phyloP scores from a whole-genome alignment of 352 stramenopile species.

The Phytophthora constricta region DNA sequence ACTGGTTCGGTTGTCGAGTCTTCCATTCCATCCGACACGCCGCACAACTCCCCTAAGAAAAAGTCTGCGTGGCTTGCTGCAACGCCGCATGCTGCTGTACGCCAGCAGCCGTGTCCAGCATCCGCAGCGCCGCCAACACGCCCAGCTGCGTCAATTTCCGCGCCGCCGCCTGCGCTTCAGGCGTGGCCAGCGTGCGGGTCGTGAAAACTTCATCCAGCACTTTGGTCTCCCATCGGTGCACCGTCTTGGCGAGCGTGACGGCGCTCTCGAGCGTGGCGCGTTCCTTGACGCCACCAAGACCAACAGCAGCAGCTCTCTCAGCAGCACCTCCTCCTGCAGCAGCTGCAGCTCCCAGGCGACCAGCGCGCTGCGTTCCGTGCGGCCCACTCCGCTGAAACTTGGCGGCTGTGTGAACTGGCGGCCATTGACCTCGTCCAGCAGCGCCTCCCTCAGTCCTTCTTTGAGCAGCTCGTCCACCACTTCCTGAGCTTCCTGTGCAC shows the following conservation, averaged over 20 bases:
- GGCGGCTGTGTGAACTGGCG: constrained; percentile 46
- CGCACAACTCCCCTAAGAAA: constrained; percentile 43
- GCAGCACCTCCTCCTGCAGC: constrained; percentile 60
- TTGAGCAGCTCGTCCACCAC: constrained; percentile 53
- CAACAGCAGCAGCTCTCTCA: constrained; percentile 66
- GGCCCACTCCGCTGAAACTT: constrained; percentile 41
- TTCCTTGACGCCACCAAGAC: constrained; percentile 49
- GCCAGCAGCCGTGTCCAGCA: constrained; percentile 37
- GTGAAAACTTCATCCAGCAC: constrained; percentile 45
- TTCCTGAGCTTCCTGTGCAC: constrained; percentile 43
- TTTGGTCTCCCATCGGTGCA: constrained; percentile 42
- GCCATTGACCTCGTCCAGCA: constrained; percentile 64
- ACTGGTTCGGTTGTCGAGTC: constrained; percentile 8
- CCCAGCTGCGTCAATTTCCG: constrained; percentile 42
- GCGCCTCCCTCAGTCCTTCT: constrained; percentile 61
- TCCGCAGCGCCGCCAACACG: constrained; percentile 37
- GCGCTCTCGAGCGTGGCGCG: constrained; percentile 39
- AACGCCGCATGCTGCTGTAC: constrained; percentile 25
- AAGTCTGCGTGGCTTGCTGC: constrained; percentile 29
- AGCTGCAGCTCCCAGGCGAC: constrained; percentile 63
- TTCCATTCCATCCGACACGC: constrained; percentile 2
- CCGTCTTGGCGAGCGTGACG: constrained; percentile 42
- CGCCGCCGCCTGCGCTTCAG: constrained; percentile 25
- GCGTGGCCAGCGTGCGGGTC: constrained; percentile 26
- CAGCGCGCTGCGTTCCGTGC: constrained; percentile 39